phyloP scores from a whole-genome alignment of 768 basidiomycete genomes.

The Leucocoprinus sp. region DNA sequence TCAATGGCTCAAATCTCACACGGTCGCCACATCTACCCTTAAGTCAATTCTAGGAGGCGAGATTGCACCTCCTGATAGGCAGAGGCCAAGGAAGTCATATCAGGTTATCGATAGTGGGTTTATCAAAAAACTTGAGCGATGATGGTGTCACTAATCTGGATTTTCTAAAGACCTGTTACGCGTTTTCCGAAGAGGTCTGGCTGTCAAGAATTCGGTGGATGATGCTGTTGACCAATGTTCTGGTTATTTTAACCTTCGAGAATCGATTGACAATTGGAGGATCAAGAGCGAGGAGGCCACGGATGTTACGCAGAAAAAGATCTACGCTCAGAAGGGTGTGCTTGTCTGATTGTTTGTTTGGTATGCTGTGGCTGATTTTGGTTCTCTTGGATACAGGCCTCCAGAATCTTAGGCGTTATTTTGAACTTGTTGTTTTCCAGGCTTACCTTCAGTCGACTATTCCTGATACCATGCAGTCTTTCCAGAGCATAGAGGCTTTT shows the following conservation, averaged over 20 bases:
- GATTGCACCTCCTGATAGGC: slow-evolving; percentile 4
- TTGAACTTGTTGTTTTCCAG: slow-evolving; percentile 82
- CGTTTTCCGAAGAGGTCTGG: slow-evolving; percentile 78
- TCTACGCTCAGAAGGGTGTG: slow-evolving; percentile 66
- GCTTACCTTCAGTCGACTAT: slow-evolving; percentile 77
- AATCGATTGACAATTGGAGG: slow-evolving; percentile 81
- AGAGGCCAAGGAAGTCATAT: slow-evolving; percentile 18
- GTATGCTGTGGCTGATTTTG: not conserved
- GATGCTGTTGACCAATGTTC: slow-evolving; percentile 83
- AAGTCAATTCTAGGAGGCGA: slow-evolving; percentile 27
- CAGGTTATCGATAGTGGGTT: slow-evolving; percentile 10
- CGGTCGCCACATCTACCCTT: slow-evolving; percentile 24
- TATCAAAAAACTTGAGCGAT: too few relatives aligned
- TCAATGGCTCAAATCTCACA: slow-evolving; percentile 61
- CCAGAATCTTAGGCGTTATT: slow-evolving; percentile 78
- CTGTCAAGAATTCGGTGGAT: slow-evolving; percentile 82
- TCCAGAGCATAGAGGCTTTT: slow-evolving; percentile 74
- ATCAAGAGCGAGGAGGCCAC: slow-evolving; percentile 68
- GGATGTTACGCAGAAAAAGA: slow-evolving; percentile 61
- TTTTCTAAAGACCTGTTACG: slow-evolving; percentile 63
- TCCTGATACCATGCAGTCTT: slow-evolving; percentile 70
- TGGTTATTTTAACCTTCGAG: slow-evolving; percentile 75
- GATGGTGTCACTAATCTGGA: not conserved
- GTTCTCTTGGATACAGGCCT: slow-evolving; percentile 38
- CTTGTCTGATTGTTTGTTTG: too few relatives aligned